A percentile compares a stretch with the other conserved stretches of the same genome.
Conservation (phyloP, 306 rosid species). For the Sicyos edulis region DNA sequence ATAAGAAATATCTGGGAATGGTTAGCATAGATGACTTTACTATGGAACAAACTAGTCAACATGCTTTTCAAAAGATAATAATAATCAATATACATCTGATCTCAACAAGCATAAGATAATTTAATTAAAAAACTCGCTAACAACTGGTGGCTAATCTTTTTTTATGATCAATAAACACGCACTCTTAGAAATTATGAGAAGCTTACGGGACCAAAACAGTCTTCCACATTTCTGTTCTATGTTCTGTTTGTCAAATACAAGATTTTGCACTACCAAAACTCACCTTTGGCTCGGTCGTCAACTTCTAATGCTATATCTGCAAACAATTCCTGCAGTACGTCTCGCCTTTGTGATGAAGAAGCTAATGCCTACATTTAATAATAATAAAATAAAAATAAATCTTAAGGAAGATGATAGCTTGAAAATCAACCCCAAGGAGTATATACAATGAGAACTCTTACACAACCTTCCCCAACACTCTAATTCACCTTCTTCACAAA, state of each 20-base stretch:
- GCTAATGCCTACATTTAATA: conserved; percentile 57
- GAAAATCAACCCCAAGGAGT: neutral
- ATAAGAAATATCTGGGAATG: neutral
- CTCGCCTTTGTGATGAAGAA: conserved; percentile 78
- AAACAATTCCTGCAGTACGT: conserved; percentile 84
- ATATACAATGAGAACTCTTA: neutral
- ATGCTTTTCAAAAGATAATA: no score
- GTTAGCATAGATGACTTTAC: neutral
- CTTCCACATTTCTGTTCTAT: neutral
- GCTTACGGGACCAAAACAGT: neutral
- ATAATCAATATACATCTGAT: neutral
- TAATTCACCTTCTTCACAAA: neutral
- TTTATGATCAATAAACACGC: neutral
- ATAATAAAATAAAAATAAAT: neutral
- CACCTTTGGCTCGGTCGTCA: conserved; percentile 88
- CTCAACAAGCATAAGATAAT: neutral
- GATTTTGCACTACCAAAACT: conserved; percentile 21
- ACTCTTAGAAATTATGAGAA: neutral
- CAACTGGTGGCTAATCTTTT: neutral
- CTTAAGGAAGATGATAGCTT: neutral
- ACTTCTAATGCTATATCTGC: conserved; percentile 91
- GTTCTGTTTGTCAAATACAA: conserved; percentile 4
- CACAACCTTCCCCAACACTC: conserved; percentile 8
- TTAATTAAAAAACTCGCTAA: neutral
- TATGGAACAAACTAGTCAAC: neutral